These are phyloP conservation scores for Xylaria sp. DNA, from an alignment of 2,329 filamentous ascomycete species.

Conservation along the genomic window DNA sequence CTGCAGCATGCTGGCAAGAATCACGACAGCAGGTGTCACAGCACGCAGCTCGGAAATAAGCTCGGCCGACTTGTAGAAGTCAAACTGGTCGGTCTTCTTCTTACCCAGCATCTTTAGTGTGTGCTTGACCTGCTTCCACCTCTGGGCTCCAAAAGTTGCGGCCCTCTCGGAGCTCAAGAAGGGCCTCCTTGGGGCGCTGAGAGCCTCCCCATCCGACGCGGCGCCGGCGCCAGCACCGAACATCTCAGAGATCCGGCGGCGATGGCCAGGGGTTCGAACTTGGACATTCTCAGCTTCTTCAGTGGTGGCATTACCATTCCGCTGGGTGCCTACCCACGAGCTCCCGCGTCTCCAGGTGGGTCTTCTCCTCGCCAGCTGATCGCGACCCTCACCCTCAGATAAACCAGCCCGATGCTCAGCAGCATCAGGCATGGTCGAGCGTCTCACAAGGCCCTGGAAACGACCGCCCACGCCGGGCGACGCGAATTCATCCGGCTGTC, in stretches of 20 bases:
- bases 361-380: conserved; percentile 65
- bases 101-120: conserved; percentile 79
- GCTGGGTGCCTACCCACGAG: conserved; percentile 65
- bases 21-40: conserved; percentile 90
- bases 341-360: conserved; percentile 68
- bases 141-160: conserved; percentile 79
- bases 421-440: conserved; percentile 73
- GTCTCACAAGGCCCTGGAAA: conserved; percentile 68
- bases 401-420: conserved; percentile 70
- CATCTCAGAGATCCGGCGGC: conserved; percentile 72
- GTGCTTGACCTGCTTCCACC: conserved; percentile 94
- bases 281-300: conserved; percentile 65
- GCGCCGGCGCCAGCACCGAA: conserved; percentile 59
- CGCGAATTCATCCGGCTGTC: conserved; percentile 56
- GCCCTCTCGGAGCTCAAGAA: conserved; percentile 74
- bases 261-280: conserved; percentile 68
- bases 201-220: conserved; percentile 70
- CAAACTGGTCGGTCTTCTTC: conserved; percentile 87
- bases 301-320: conserved; percentile 60
- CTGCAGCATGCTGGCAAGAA: conserved; percentile 97
- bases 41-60: conserved; percentile 94
- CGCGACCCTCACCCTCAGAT: conserved; percentile 80
- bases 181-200: conserved; percentile 63
- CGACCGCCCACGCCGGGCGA: conserved; percentile 57
- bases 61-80: conserved; percentile 95